phyloP scores from a whole-genome alignment of 345 rosid species.

The Eucalyptus urophylla region DNA sequence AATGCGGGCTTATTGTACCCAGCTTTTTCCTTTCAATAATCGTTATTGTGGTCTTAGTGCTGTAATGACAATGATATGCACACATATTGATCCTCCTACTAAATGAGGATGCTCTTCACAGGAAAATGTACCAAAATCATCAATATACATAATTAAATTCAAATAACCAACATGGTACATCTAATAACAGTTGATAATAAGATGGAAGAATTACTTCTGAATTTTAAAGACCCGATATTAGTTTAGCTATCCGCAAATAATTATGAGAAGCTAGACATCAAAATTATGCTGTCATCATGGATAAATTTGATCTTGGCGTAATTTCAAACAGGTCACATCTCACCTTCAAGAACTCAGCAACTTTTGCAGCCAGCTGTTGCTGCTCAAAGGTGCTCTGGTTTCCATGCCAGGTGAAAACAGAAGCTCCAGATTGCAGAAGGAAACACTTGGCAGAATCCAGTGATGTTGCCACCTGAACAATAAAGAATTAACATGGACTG shows the following conservation, averaged over 20 bases:
- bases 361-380: slow-evolving; percentile 72
- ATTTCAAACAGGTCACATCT: background rate
- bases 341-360: slow-evolving; percentile 90
- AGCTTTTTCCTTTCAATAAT: background rate
- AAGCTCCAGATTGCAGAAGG: slow-evolving; percentile 92
- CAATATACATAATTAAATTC: background rate
- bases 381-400: slow-evolving; percentile 87
- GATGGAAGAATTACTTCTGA: background rate
- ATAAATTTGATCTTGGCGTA: background rate
- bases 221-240: background rate
- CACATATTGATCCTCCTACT: background rate
- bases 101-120: background rate
- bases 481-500: background rate
- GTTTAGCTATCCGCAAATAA: background rate
- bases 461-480: slow-evolving; percentile 67
- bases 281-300: background rate
- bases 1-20: background rate
- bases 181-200: background rate
- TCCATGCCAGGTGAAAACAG: slow-evolving; percentile 88
- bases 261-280: background rate
- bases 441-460: slow-evolving; percentile 77
- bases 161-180: background rate
- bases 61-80: background rate
- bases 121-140: background rate
- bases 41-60: background rate